These are phyloP conservation scores for Ceriops tagal DNA, from an alignment of 345 rosid genomes.

Conservation along the genomic window DNA sequence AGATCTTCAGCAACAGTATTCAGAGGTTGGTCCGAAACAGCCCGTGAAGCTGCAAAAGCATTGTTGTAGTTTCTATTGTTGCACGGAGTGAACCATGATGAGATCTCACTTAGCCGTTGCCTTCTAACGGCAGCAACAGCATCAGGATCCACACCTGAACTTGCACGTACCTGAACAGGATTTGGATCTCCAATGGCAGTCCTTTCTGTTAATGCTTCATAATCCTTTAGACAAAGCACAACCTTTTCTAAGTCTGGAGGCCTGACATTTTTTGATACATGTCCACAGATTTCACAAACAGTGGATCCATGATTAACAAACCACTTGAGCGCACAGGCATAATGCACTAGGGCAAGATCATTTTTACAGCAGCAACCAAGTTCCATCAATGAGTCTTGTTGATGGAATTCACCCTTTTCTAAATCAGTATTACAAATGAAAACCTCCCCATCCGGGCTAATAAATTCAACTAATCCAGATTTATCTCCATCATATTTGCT, in stretches of 20 bases:
- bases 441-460: constrained; percentile 77
- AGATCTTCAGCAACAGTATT: constrained; percentile 48
- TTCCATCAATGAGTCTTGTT: constrained; percentile 55
- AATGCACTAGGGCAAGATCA: constrained; percentile 87
- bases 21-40: constrained; percentile 58
- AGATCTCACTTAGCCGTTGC: constrained; percentile 81
- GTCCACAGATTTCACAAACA: constrained; percentile 84
- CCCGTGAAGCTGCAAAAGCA: constrained; percentile 51
- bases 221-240: constrained; percentile 65
- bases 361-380: constrained; percentile 94
- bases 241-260: constrained; percentile 60
- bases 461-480: constrained; percentile 54
- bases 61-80: constrained; percentile 25
- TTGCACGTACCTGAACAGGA: constrained; percentile 38
- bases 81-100: constrained; percentile 75
- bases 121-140: constrained; percentile 75
- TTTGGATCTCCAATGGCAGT: constrained; percentile 62
- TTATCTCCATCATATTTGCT: constrained; percentile 36
- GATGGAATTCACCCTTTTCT: constrained; percentile 60
- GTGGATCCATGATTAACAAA: constrained; percentile 95
- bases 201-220: constrained; percentile 66
- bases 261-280: constrained; percentile 56
- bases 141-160: constrained; percentile 64
- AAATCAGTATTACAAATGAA: constrained; percentile 65
- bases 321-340: constrained; percentile 96